Evolutionary conservation across 768 basidiomycete genomes (phyloP).

Genomic region (Psilocybe cyanescens): DNA sequence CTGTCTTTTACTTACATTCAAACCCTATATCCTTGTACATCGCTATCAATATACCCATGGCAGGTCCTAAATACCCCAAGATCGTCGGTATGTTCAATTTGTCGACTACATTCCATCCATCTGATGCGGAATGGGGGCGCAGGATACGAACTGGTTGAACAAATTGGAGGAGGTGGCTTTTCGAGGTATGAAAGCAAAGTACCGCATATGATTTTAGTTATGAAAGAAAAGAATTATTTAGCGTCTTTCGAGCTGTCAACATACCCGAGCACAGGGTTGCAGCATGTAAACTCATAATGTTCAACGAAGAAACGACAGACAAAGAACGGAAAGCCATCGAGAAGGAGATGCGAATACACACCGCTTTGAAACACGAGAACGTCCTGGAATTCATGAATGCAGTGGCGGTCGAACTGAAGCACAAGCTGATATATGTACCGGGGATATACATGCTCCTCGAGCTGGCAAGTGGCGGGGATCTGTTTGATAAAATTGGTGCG

Average conservation of each 20-base stretch:
- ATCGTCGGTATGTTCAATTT: constrained; percentile 37
- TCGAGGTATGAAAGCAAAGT: constrained; percentile 60
- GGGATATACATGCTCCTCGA: constrained; percentile 95
- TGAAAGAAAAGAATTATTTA: constrained; percentile 27
- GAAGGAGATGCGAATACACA: constrained; percentile 92
- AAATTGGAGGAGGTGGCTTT: constrained; percentile 89
- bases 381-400: constrained; percentile 86
- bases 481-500: constrained; percentile 98
- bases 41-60: constrained; percentile 19
- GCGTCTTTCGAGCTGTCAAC: constrained; percentile 86
- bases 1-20: not conserved
- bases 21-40: not conserved
- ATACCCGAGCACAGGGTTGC: constrained; percentile 66
- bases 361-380: constrained; percentile 75
- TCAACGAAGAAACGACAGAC: constrained; percentile 66
- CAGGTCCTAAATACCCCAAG: constrained; percentile 41
- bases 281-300: constrained; percentile 83
- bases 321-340: constrained; percentile 80
- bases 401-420: constrained; percentile 70
- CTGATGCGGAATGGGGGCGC: not conserved
- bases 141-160: constrained; percentile 75
- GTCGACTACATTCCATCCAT: too few relatives aligned
- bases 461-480: constrained; percentile 89
- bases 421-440: constrained; percentile 61
- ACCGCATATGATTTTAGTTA: not conserved